phyloP scores from a whole-genome alignment of 1,284 basidiomycete genomes.

The Acaromyces ingoldii region DNA sequence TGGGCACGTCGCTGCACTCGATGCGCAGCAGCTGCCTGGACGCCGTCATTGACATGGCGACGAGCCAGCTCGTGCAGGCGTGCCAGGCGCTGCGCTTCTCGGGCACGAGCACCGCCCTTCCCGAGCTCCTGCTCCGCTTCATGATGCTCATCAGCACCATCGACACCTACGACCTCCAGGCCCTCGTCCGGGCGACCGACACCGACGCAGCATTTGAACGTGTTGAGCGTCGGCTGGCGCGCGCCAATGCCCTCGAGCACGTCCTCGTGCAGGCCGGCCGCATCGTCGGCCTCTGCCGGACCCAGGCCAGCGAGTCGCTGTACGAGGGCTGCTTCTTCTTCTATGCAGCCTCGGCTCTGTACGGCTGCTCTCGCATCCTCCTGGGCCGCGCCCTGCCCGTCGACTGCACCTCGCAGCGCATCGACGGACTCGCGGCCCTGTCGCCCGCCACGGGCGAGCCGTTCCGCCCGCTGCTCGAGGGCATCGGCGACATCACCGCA shows the following conservation, averaged over 20 bases:
- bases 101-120: not conserved
- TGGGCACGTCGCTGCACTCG: not conserved
- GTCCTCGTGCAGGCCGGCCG: not conserved
- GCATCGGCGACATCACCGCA: not conserved
- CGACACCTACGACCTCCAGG: not conserved
- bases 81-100: not conserved
- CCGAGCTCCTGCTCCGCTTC: not conserved
- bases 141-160: not conserved
- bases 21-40: not conserved
- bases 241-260: no score
- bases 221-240: no score
- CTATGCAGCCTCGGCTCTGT: not conserved
- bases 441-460: not conserved
- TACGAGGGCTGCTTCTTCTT: conserved; percentile 3
- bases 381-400: not conserved
- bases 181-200: not conserved
- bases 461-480: not conserved
- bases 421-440: not conserved
- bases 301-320: not conserved
- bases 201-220: no score
- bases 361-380: not conserved
- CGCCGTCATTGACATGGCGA: not conserved
- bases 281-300: not conserved
- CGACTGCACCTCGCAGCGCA: not conserved
- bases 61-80: not conserved